These are phyloP conservation scores for Pythium phragmitis DNA, from an alignment of 352 stramenopile species.

Conservation along the genomic window DNA sequence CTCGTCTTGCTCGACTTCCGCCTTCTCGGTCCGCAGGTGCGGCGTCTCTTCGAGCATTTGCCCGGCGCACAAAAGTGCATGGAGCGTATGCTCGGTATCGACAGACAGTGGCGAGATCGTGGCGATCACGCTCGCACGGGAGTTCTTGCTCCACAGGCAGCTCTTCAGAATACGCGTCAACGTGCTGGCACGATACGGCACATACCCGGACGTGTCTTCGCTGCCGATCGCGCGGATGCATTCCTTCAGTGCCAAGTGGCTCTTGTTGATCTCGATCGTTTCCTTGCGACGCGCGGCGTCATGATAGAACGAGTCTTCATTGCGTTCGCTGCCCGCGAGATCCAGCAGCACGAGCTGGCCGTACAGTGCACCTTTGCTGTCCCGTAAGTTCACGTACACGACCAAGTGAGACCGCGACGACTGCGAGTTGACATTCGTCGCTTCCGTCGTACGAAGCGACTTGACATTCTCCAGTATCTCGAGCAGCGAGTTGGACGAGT, in stretches of 20 bases:
- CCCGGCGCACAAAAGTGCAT: conserved; percentile 68
- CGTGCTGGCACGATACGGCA: conserved; percentile 69
- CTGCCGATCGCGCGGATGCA: conserved; percentile 71
- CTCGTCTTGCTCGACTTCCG: conserved; percentile 52
- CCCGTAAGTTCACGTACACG: conserved; percentile 59
- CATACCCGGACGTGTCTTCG: conserved; percentile 51
- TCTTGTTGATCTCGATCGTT: conserved; percentile 84
- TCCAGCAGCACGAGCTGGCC: conserved; percentile 62
- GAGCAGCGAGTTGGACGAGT: conserved; percentile 62
- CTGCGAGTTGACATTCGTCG: conserved; percentile 76
- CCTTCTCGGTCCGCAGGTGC: conserved; percentile 46
- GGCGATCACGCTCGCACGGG: conserved; percentile 71
- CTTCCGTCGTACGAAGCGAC: conserved; percentile 69
- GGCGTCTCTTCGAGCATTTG: conserved; percentile 68
- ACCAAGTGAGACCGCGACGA: conserved; percentile 73
- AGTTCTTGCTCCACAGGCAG: conserved; percentile 62
- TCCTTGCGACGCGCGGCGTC: conserved; percentile 70
- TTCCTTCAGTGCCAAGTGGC: conserved; percentile 78
- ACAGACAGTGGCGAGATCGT: conserved; percentile 73
- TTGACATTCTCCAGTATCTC: conserved; percentile 66
- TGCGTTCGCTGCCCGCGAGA: conserved; percentile 73
- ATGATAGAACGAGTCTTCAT: conserved; percentile 79
- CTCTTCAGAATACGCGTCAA: conserved; percentile 77
- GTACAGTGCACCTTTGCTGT: conserved; percentile 33
- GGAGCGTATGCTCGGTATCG: conserved; percentile 78